These are phyloP conservation scores for Clonostachys byssicola DNA, from an alignment of 2,329 filamentous ascomycete genomes.

Conservation along the genomic window DNA sequence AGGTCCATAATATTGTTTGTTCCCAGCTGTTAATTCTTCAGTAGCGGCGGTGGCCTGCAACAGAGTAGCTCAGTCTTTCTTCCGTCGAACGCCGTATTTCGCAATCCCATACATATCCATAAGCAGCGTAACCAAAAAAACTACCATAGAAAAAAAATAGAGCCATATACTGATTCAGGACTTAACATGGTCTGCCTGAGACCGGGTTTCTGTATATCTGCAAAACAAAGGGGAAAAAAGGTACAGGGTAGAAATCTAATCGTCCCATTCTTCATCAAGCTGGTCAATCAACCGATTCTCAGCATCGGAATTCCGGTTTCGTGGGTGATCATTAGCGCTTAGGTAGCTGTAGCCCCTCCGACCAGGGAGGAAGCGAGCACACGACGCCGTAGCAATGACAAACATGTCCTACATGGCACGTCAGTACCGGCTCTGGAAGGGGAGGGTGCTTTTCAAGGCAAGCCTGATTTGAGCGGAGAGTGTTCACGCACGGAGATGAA, in stretches of 20 bases:
- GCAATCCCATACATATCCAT: background rate
- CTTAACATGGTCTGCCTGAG: background rate
- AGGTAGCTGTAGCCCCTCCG: constrained; percentile 66
- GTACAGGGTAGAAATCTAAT: constrained; percentile 35
- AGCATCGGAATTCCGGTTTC: constrained; percentile 60
- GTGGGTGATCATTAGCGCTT: constrained; percentile 45
- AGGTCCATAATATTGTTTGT: too few relatives aligned
- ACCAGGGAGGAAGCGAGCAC: constrained; percentile 59
- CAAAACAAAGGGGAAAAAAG: background rate
- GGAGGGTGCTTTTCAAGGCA: constrained; percentile 11
- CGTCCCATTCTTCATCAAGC: constrained; percentile 95
- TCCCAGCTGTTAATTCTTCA: too few relatives aligned
- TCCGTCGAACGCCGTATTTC: too few relatives aligned
- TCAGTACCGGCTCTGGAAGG: constrained; percentile 6
- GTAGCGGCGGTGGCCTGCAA: too few relatives aligned
- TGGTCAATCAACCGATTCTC: constrained; percentile 95
- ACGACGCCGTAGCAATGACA: constrained; percentile 65
- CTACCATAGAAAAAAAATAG: constrained; percentile 3
- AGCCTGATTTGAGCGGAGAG: constrained; percentile 18
- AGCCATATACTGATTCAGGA: constrained; percentile 1
- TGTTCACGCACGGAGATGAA: constrained; percentile 65
- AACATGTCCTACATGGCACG: constrained; percentile 54
- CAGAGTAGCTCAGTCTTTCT: too few relatives aligned
- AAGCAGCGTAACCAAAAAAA: constrained; percentile 1
- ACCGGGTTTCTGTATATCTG: background rate